These are phyloP conservation scores for Simplicillium sp. DNA, from an alignment of 2,329 filamentous ascomycete species.

Conservation along the genomic window DNA sequence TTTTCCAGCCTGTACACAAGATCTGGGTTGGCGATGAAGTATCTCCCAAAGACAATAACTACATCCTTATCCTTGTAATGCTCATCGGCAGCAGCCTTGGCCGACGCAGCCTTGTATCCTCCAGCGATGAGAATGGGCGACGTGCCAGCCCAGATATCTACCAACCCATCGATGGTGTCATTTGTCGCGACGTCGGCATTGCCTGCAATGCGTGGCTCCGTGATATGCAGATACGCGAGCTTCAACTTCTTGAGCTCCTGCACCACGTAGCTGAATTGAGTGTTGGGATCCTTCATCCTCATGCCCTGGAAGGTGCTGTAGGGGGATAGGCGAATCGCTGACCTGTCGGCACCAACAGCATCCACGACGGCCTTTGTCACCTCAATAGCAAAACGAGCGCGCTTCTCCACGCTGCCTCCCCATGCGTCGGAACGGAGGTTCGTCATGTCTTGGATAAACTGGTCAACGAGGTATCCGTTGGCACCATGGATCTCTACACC, in stretches of 20 bases:
- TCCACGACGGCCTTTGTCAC: constrained; percentile 26
- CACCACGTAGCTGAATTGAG: constrained; percentile 15
- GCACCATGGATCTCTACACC: constrained; percentile 50
- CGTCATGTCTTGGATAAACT: constrained; percentile 41
- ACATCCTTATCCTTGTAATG: constrained; percentile 18
- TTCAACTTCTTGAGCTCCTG: constrained; percentile 14
- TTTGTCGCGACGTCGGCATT: constrained; percentile 19
- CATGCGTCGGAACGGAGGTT: constrained; percentile 42
- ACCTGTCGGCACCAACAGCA: constrained; percentile 34
- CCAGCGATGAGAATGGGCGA: constrained; percentile 19
- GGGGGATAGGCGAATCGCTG: constrained; percentile 37
- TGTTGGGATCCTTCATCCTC: constrained; percentile 10
- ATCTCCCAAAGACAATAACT: constrained; percentile 17
- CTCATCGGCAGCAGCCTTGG: constrained; percentile 11
- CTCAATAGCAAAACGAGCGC: constrained; percentile 37
- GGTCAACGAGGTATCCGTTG: constrained; percentile 50
- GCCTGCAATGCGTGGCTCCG: constrained; percentile 13
- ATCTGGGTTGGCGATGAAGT: constrained; percentile 18
- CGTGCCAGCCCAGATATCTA: constrained; percentile 17
- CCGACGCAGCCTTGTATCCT: constrained; percentile 12
- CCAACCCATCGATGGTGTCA: constrained; percentile 18
- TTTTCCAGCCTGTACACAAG: constrained; percentile 16
- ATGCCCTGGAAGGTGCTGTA: constrained; percentile 16
- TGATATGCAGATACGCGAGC: constrained; percentile 17
- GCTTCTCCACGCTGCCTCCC: constrained; percentile 40